Base-by-base conservation (phyloP, 805 yeast species). In the Candida ulmi region DNA sequence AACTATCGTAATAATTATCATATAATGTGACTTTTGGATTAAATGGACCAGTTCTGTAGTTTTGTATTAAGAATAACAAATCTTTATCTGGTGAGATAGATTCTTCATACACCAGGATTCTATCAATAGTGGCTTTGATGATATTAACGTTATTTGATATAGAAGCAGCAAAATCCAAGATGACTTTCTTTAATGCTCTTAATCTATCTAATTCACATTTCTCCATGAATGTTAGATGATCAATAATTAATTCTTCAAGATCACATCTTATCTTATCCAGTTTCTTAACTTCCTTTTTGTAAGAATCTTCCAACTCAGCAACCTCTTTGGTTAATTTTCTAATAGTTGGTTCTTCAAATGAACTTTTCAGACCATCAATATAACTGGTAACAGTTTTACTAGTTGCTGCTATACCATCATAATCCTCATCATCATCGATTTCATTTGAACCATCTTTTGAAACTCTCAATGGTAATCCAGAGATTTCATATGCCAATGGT, bases 171-270 rank as follows among this genome's bases (percentile, higher is more conserved):
- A 83, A 84, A 56, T 86, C 95, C 38, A 77, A 68, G 11, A 83
- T 73, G 2, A 80, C 90, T 43, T 83, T 81, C 58, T 86, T 85
- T 44, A 87, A 64, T 0, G 93, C 93, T 46, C 72, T 71, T 43
- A 84, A 66, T 46, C 96, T 72, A 61, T 87, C 95, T 27, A 75
- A 59, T 61, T 87, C 95, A 63, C 93, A 86, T 51, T 80, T 74
- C 57, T 86, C 91, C 85, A 87, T 78, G 56, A 82, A 85, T 17
- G 79, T 62, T 37, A 82, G 65, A 54, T 84, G 90, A 48, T 82
- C 90, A 57, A 82, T 72, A 41, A 83, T 68, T 26, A 73, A 56
- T 52, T 83, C 91, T 58, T 88, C 95, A 35, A 85, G 68, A 35
- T 77, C 78, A 58, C 93, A 83, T 42, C 95, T 70, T 12, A 75